These are phyloP conservation scores for Trichosporon ovoides DNA, from an alignment of 1,284 basidiomycete species.

Conservation along the genomic window DNA sequence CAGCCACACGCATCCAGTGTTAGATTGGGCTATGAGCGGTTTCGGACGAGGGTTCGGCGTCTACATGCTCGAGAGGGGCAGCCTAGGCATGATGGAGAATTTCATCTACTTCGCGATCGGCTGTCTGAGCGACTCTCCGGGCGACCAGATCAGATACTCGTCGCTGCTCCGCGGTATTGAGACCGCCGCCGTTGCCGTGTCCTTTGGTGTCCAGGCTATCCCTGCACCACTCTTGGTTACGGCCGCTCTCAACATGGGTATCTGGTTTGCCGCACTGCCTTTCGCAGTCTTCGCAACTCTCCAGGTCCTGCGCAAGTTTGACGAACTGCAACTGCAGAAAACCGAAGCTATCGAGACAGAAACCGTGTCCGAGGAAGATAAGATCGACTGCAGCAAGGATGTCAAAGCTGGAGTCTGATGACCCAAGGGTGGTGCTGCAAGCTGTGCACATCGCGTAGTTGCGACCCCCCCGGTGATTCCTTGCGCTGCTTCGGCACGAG, in stretches of 20 bases:
- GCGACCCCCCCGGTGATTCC: no score
- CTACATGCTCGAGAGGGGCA: slow-evolving; percentile 15
- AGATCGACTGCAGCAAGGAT: no score
- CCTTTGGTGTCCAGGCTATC: slow-evolving; percentile 14
- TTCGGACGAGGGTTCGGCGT: slow-evolving; percentile 17
- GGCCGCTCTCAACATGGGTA: slow-evolving; percentile 7
- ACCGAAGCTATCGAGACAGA: neutral
- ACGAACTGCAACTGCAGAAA: neutral
- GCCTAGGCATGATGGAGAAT: slow-evolving; percentile 7
- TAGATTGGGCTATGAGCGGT: slow-evolving; percentile 10
- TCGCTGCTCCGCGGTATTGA: slow-evolving; percentile 16
- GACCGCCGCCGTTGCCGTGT: slow-evolving; percentile 10
- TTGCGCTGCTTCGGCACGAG: no score
- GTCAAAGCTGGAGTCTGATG: no score
- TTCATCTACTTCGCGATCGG: slow-evolving; percentile 15
- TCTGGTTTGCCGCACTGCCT: slow-evolving; percentile 11
- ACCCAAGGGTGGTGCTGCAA: no score
- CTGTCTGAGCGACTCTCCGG: slow-evolving; percentile 15
- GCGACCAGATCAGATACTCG: slow-evolving; percentile 15
- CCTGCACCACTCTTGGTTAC: slow-evolving; percentile 12
- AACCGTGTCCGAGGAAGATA: no score
- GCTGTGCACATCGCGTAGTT: no score
- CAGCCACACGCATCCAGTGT: slow-evolving; percentile 6
- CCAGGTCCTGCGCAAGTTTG: slow-evolving; percentile 11
- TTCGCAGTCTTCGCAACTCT: slow-evolving; percentile 9